phyloP scores from a whole-genome alignment of 2,329 filamentous ascomycete genomes.

The Nemania sp. region DNA sequence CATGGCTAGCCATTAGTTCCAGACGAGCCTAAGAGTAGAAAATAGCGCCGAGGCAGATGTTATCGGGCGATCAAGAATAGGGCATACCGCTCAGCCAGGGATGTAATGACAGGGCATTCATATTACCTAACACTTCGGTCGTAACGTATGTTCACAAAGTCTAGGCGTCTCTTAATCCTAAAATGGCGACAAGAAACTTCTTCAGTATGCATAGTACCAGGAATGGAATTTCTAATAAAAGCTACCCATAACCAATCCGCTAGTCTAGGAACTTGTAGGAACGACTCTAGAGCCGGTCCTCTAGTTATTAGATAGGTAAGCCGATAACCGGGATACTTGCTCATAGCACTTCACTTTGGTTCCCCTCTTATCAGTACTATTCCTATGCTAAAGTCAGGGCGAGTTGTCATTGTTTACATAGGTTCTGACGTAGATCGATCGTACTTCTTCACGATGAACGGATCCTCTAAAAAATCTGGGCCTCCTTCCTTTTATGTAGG shows the following conservation, averaged over 20 bases:
- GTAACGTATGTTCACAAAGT: not conserved
- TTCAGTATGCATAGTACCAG: not conserved
- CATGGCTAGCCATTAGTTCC: constrained; percentile 11
- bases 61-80: constrained; percentile 4
- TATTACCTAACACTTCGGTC: constrained; percentile 16
- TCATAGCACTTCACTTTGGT: not conserved
- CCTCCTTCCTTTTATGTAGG: constrained; percentile 21
- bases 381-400: not conserved
- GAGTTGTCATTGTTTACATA: not conserved
- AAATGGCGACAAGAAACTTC: not conserved
- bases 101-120: constrained; percentile 7
- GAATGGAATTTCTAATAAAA: constrained; percentile 11
- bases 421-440: not conserved
- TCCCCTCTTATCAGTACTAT: not conserved
- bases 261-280: not conserved
- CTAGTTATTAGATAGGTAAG: constrained; percentile 7
- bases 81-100: constrained; percentile 4
- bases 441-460: not conserved
- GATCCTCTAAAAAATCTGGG: not conserved
- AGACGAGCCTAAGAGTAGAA: constrained; percentile 4
- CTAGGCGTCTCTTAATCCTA: not conserved
- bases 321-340: not conserved
- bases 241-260: not conserved
- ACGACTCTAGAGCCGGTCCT: not conserved
- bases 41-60: constrained; percentile 1